Evolutionary conservation across 192 early-diverging fungal species (phyloP), one percentile per base, ranked within the genome.

Genomic region (Nowakowskiella sp.): DNA sequence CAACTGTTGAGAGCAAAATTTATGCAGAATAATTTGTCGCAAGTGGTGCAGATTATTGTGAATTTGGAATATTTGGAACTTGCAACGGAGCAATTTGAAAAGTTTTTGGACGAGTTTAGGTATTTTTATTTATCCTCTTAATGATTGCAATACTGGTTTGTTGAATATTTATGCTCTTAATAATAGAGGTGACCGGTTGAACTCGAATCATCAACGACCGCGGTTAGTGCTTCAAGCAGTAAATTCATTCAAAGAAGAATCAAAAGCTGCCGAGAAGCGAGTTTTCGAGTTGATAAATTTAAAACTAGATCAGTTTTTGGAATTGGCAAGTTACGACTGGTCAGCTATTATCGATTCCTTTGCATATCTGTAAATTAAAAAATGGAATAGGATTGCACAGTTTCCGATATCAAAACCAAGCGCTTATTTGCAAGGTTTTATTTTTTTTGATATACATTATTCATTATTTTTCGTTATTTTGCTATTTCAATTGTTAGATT

Each of bases 251-350:
- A 71, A 67, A 22, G 85, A 91, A 45, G 82, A 85, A 0, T 62
- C 77, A 44, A 58, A 65, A 31, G 68, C 70, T n/a, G 83, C 83
- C 1, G 90, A 92, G 51, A 86, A 89, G 55, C 78, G 87, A 24
- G 84, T 91, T 32, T 85, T 83, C 36, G 78, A 85, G 36, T 58
- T 91, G 0, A 78, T 92, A 26, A 83, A 91, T 53, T 70, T 73
- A 44, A 92, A 89, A 51, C 76, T 88, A 52, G 88, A 90, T 53
- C 78, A 83, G 26, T 88, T 88, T 49, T 62, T 92, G 24, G 85
- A 90, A 33, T 47, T 88, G 7, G 83, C 83, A 7, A 86, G 87
- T 58, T 92, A 91, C 60, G 86, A 92, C 28, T 92, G 89, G 89
- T 85, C 66, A 27, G 34, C 28, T 9, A 43, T 10, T 24, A 47